These are phyloP conservation scores for Gaertneriomyces sp. DNA, from an alignment of 192 early-diverging fungal genomes.

Conservation along the genomic window DNA sequence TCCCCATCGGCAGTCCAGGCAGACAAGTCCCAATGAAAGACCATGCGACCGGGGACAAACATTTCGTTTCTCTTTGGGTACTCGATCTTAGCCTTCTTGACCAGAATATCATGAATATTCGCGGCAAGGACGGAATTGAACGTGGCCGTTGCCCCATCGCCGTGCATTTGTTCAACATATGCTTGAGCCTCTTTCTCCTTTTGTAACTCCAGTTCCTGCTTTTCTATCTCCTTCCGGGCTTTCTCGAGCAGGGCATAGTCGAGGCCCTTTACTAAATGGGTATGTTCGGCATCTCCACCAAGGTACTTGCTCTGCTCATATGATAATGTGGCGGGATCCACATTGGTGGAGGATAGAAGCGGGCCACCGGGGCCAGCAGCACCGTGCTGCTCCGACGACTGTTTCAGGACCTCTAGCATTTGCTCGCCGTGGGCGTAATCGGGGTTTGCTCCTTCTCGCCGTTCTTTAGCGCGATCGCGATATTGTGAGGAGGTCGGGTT, in stretches of 20 bases:
- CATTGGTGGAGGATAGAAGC: neutral
- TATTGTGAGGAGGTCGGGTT: conserved; percentile 43
- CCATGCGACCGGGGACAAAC: conserved; percentile 75
- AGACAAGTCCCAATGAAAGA: conserved; percentile 64
- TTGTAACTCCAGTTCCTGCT: conserved; percentile 9
- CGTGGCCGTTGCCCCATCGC: conserved; percentile 34
- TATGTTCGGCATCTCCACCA: conserved; percentile 80
- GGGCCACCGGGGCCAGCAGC: neutral
- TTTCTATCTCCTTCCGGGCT: conserved; percentile 48
- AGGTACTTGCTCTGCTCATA: conserved; percentile 80
- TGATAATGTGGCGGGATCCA: conserved; percentile 5
- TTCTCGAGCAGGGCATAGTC: conserved; percentile 81
- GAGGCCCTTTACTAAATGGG: conserved; percentile 90
- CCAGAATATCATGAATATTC: conserved; percentile 46
- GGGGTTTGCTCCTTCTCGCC: conserved; percentile 68
- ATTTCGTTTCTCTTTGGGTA: conserved; percentile 58
- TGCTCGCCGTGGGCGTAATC: conserved; percentile 64
- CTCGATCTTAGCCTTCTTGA: conserved; percentile 31
- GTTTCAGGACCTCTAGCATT: conserved; percentile 47
- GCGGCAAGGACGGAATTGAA: conserved; percentile 45
- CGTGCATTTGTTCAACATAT: conserved; percentile 46
- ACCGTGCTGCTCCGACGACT: conserved; percentile 12
- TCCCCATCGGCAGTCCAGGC: conserved; percentile 23
- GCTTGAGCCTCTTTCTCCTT: conserved; percentile 39
- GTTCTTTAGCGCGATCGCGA: conserved; percentile 90